Evolutionary conservation across 495 filamentous ascomycete species (phyloP), one percentile per base, ranked within the genome.

Genomic region (Pseudomonodictys pantanalensis): DNA sequence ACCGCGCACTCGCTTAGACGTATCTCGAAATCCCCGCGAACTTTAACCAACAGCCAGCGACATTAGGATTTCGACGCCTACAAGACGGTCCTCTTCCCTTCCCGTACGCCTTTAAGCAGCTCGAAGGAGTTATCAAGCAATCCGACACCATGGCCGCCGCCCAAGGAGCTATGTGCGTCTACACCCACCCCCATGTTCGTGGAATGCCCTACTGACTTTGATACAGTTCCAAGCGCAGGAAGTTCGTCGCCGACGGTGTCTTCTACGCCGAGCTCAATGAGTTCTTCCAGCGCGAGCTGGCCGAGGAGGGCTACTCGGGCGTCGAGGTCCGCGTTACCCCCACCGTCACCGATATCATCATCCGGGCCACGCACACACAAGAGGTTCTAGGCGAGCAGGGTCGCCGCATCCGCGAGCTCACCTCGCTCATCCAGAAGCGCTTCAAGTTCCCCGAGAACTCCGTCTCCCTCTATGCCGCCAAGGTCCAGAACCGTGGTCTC

Each of bases 371-470:
- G 72, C 93, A 98, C 85, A 98, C 93, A 74, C 93, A 98, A 81
- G 93, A 98, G 81, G 93, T 98, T 70, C 90, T 98, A 68, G 93
- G 93, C 74, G 93, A 98, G 86, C 93, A 97, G 83, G 93, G 93
- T 69, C 91, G 93, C 79, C 91, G 93, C 78, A 98, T 98, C 79
- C 92, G 93, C 77, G 93, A 98, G 82, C 91, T 98, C 79, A 98
- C 93, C 72, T 96, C 90, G 65, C 88, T 98, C 74, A 97, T 98
- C 84, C 95, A 97, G 83, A 97, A 98, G 86, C 91, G 93, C 68
- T 98, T 97, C 89, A 97, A 97, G 83, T 98, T 98, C 85, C 92
- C 93, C 75, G 93, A 97, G 83, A 97, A 97, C 88, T 93, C 89
- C 70, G 93, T 98, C 76, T 97, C 93, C 58, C 90, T 98, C 73